Base-by-base conservation (phyloP, 2,329 filamentous ascomycete species). In the Ascochyta viciae-villosae region DNA sequence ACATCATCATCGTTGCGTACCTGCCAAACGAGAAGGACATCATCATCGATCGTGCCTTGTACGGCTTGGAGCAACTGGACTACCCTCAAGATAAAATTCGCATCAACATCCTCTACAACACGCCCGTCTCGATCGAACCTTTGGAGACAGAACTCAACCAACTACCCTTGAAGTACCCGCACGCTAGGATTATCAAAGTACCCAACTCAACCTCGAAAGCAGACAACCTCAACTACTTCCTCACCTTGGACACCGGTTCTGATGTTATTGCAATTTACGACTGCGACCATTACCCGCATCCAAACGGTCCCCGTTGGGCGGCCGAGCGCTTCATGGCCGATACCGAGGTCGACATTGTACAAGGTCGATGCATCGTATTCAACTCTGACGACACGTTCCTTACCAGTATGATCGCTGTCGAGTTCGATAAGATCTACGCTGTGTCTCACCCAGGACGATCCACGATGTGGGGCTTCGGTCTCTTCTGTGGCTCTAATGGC, bases 391-490 rank as follows among this genome's bases (percentile, higher is more conserved):
- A 78, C 4, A 76, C 71, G 4, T 74, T 80, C 60, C 70, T 80
- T 39, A 76, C 80, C 1, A 76, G 72, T 42, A 78, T 82, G 78
- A 81, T 82, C 15, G 74, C 78, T 2, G 76, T 82, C 31, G 80
- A 82, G 58, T 82, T 82, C 52, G 80, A 82, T 66, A 82, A 82
- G 65, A 82, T 82, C 55, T 82, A 82, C 60, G 80, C 80, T 2
- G 80, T 81, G 10, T 81, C 80, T 10, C 80, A 82, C 59, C 80
- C 80, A 2, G 80, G 80, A 5, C 75, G 80, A 9, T 75, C 78
- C 9, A 72, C 76, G 5, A 77, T 82, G 73, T 82, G 77, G 66
- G 76, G 75, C 4, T 82, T 82, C 51, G 80, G 80, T 13, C 73
- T 82, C 5, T 82, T 82, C 67, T 81, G 78, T 49, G 80, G 80